Evolutionary conservation across 768 basidiomycete genomes (phyloP).

Genomic region (Hericium erinaceus): DNA sequence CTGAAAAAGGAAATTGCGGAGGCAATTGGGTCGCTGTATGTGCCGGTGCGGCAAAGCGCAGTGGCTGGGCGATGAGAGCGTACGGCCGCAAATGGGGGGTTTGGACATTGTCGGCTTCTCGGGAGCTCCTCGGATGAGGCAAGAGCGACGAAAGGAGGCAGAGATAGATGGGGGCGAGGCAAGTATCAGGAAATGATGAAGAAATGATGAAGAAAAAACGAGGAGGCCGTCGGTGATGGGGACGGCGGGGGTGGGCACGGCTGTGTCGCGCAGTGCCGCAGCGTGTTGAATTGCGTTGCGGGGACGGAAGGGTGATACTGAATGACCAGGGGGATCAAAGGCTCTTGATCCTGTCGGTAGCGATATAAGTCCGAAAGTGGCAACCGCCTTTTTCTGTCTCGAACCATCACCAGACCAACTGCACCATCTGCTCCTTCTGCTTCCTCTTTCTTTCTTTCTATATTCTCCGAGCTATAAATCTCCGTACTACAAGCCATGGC

Average conservation of each 20-base stretch:
- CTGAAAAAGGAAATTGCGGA: neutral
- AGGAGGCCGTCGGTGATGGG: neutral
- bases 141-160: neutral
- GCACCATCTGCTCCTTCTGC: conserved; percentile 8
- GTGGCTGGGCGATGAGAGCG: neutral
- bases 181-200: too few relatives aligned
- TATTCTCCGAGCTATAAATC: conserved; percentile 9
- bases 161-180: neutral
- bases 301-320: too few relatives aligned
- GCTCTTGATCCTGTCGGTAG: neutral
- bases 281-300: too few relatives aligned
- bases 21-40: neutral
- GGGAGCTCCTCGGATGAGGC: neutral
- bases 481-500: conserved; percentile 12
- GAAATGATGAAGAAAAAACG: neutral
- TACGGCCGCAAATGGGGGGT: neutral
- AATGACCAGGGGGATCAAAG: too few relatives aligned
- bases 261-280: too few relatives aligned
- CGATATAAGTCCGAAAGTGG: conserved; percentile 1
- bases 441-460: conserved; percentile 8
- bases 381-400: conserved; percentile 9
- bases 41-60: neutral
- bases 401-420: conserved; percentile 15
- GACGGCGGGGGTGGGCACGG: too few relatives aligned
- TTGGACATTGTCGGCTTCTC: neutral